Conservation (phyloP, 2,329 filamentous ascomycete species). For the Aspergillus piperis region DNA sequence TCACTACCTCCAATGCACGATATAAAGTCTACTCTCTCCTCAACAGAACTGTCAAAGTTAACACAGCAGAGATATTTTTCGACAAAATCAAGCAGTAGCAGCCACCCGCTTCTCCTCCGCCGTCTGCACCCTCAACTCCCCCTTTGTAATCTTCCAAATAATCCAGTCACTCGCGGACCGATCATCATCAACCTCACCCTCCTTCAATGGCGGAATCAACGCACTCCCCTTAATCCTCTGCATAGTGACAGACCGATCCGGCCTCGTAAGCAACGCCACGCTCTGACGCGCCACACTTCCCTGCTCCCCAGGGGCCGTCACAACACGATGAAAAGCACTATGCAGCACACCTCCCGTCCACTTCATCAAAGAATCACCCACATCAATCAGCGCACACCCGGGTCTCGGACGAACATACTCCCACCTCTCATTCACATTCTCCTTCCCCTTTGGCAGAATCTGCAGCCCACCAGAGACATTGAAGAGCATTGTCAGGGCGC, state of each 20-base stretch:
- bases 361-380: conserved; percentile 52
- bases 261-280: conserved; percentile 23
- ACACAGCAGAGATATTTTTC: not conserved
- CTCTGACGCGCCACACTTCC: conserved; percentile 16
- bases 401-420: conserved; percentile 22
- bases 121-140: conserved; percentile 13
- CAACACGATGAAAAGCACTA: conserved; percentile 29
- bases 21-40: too few species aligned
- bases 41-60: too few species aligned
- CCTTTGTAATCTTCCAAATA: conserved; percentile 13
- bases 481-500: conserved; percentile 40
- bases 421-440: conserved; percentile 21
- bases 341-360: conserved; percentile 45
- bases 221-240: conserved; percentile 12
- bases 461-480: conserved; percentile 42
- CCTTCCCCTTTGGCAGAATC: conserved; percentile 28
- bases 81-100: not conserved
- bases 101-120: not conserved
- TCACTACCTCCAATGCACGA: too few species aligned
- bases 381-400: conserved; percentile 45
- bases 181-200: conserved; percentile 15
- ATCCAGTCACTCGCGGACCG: conserved; percentile 16
- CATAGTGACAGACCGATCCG: conserved; percentile 19
- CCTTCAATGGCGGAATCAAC: conserved; percentile 13
- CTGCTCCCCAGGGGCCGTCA: conserved; percentile 25